phyloP scores from a whole-genome alignment of 2,329 filamentous ascomycete species.

The Verticillium nonalfalfae region DNA sequence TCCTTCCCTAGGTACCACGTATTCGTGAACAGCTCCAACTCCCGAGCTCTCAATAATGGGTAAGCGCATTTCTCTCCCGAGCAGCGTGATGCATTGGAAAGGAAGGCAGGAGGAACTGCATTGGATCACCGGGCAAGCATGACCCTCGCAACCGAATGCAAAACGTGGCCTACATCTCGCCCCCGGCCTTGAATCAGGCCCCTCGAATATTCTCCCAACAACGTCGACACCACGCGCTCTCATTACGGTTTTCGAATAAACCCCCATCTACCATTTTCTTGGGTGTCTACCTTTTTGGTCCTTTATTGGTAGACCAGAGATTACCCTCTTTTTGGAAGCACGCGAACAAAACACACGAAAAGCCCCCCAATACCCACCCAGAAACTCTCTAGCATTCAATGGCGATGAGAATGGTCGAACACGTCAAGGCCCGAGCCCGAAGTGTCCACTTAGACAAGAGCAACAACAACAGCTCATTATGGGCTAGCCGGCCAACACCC shows the following conservation, averaged over 20 bases:
- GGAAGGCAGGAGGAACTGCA: slow-evolving; percentile 9
- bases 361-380: slow-evolving; percentile 14
- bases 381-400: slow-evolving; percentile 28
- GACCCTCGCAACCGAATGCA: neutral
- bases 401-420: slow-evolving; percentile 34
- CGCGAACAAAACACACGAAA: slow-evolving; percentile 12
- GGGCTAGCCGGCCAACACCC: neutral
- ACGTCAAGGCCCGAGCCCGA: slow-evolving; percentile 37
- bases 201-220: slow-evolving; percentile 9
- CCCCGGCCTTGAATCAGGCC: neutral
- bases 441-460: slow-evolving; percentile 42
- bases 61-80: slow-evolving; percentile 29
- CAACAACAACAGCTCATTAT: slow-evolving; percentile 5
- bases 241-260: too few species aligned
- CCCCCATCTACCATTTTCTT: slow-evolving; percentile 37
- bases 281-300: slow-evolving; percentile 26
- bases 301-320: slow-evolving; percentile 21
- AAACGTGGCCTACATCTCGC: neutral
- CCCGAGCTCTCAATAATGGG: slow-evolving; percentile 34
- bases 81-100: slow-evolving; percentile 12
- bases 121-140: neutral
- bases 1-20: slow-evolving; percentile 12
- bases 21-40: slow-evolving; percentile 17
- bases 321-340: slow-evolving; percentile 17
- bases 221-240: slow-evolving; percentile 16